Base-by-base conservation (phyloP, 2,329 filamentous ascomycete genomes). In the Xylaria arbuscula region DNA sequence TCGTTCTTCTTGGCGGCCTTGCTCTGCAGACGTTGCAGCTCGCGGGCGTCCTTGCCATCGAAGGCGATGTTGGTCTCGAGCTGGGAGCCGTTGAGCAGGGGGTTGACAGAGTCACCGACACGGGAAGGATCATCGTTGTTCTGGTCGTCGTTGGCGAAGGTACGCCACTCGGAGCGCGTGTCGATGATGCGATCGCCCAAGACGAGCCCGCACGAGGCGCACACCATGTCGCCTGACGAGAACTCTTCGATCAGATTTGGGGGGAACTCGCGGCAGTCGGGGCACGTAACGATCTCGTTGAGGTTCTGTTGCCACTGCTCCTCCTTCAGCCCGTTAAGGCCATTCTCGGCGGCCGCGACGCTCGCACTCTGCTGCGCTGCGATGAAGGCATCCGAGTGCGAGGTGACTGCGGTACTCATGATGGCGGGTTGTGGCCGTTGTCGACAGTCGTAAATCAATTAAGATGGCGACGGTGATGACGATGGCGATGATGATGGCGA, bases 81-180 rank as follows among this genome's bases (percentile, higher is more conserved):
- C 82, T 97, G 94, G 72, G 93, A 92, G 65, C 94, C 94, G 76
- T 97, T 94, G 66, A 97, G 87, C 51, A 99, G 89, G 62, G 93
- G 91, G 78, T 98, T 98, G 69, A 92, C 91, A 6, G 92, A 93
- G 75, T 98, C 96, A 84, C 96, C 96, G 72, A 99, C 95, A 93
- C 96, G 96, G 67, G 94, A 98, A 4, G 97, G 96, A 74, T 99
- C 96, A 75, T 98, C 97, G 77, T 93, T 94, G 77, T 93, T 93
- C 80, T 97, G 93, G 79, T 99, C 97, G 78, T 99, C 96, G 79
- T 98, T 98, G 78, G 94, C 94, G 83, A 99, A 99, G 0, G 96
- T 99, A 79, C 96, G 93, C 96, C 96, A 99, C 83, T 99, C 96
- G 56, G 94, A 97, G 70, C 97, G 92, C 69, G 93, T 97, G 79